A percentile compares a stretch with the other conserved stretches of the same genome.
Evolutionary conservation across 2,329 filamentous ascomycete species (phyloP).

Genomic region (Cercospora sp.): DNA sequence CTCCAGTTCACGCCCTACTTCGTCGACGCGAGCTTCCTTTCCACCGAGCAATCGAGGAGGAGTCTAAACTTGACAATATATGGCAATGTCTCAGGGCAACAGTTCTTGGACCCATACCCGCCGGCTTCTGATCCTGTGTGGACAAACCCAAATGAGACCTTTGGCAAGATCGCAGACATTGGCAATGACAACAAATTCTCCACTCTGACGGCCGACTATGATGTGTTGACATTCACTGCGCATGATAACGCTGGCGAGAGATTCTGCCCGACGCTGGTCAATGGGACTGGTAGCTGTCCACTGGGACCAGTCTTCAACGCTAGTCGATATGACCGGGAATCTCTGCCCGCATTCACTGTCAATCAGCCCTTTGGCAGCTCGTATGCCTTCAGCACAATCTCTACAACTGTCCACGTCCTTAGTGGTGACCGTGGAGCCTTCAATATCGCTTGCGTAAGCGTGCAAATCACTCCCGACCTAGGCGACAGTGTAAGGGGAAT

Average conservation of each 20-base stretch:
- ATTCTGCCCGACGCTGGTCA: constrained; percentile 66
- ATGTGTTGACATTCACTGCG: constrained; percentile 76
- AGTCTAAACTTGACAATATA: constrained; percentile 77
- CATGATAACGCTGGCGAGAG: constrained; percentile 53
- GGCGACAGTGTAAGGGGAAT: constrained; percentile 67
- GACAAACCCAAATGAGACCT: constrained; percentile 59
- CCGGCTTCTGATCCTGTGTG: constrained; percentile 58
- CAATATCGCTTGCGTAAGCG: constrained; percentile 74
- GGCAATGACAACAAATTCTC: constrained; percentile 66
- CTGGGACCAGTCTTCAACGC: constrained; percentile 69
- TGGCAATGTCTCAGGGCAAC: constrained; percentile 83
- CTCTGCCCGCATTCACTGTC: constrained; percentile 71
- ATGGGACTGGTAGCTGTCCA: constrained; percentile 65
- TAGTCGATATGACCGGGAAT: constrained; percentile 53
- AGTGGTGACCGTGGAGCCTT: constrained; percentile 67
- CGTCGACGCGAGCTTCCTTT: constrained; percentile 68
- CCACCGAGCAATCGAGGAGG: constrained; percentile 59
- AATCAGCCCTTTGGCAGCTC: constrained; percentile 73
- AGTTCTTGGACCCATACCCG: constrained; percentile 60
- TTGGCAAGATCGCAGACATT: constrained; percentile 75
- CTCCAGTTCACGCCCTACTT: constrained; percentile 79
- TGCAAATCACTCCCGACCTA: constrained; percentile 81
- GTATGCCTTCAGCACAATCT: constrained; percentile 83
- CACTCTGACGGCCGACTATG: constrained; percentile 70
- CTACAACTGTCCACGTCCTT: constrained; percentile 69